phyloP scores from a whole-genome alignment of 306 rosid genomes.

The Morella rubra region DNA sequence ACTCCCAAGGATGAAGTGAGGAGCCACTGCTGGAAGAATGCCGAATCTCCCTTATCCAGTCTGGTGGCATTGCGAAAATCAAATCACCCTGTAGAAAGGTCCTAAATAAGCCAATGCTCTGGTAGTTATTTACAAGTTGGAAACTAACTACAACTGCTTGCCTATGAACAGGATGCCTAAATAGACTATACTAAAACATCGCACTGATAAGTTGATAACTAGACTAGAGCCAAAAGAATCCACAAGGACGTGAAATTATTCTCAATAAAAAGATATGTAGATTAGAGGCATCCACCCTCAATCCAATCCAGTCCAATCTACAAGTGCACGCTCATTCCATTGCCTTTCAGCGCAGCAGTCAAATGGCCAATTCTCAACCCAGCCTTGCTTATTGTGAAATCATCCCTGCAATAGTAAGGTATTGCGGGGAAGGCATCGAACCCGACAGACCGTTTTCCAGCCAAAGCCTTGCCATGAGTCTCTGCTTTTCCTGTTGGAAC shows the following conservation, averaged over 20 bases:
- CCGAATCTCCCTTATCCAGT: too few relatives aligned
- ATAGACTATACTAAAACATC: neutral
- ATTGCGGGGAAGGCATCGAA: constrained; percentile 36
- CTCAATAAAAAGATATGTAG: too few relatives aligned
- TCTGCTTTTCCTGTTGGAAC: constrained; percentile 22
- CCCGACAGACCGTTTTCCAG: constrained; percentile 32
- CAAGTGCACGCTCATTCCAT: constrained; percentile 15
- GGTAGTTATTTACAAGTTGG: neutral
- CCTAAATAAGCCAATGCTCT: too few relatives aligned
- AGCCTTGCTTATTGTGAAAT: constrained; percentile 21
- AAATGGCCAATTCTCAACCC: constrained; percentile 56
- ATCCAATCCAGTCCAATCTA: neutral
- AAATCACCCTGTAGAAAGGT: too few relatives aligned
- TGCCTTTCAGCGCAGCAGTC: constrained; percentile 44
- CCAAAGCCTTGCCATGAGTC: neutral
- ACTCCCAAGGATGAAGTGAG: too few relatives aligned
- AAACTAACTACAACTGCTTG: neutral
- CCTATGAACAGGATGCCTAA: neutral
- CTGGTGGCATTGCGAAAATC: too few relatives aligned
- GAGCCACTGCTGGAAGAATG: too few relatives aligned
- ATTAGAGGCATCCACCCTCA: too few relatives aligned
- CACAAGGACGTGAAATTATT: too few relatives aligned
- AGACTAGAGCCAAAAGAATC: too few relatives aligned
- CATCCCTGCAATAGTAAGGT: constrained; percentile 47
- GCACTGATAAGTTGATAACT: neutral